A percentile compares a stretch with the other conserved stretches of the same genome.
phyloP scores from a whole-genome alignment of 2,329 filamentous ascomycete genomes.

The Clathrospora elynae region DNA sequence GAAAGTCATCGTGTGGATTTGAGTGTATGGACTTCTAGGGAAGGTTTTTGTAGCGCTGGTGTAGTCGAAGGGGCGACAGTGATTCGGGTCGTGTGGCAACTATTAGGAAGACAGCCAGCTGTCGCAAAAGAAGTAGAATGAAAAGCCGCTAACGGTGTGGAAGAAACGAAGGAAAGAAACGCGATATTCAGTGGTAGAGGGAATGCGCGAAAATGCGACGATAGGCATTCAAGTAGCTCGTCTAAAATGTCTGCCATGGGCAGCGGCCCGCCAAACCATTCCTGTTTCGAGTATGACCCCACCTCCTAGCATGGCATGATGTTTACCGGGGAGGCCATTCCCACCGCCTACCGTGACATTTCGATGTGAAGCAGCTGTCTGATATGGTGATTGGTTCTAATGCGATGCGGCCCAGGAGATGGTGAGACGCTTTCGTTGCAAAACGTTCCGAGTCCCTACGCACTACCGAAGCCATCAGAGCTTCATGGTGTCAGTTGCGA shows the following conservation, averaged over 20 bases:
- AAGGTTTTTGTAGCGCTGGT: not conserved
- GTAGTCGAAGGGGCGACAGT: not conserved
- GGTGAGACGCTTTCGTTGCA: constrained; percentile 30
- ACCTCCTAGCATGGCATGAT: constrained; percentile 25
- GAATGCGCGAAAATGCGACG: constrained; percentile 16
- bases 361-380: constrained; percentile 16
- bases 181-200: constrained; percentile 17
- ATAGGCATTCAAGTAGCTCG: constrained; percentile 21
- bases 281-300: constrained; percentile 31
- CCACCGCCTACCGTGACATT: constrained; percentile 16
- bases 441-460: constrained; percentile 9
- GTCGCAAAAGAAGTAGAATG: constrained; percentile 13
- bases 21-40: constrained; percentile 1
- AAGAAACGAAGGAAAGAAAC: constrained; percentile 13
- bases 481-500: too few relatives aligned
- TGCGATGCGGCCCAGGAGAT: constrained; percentile 30
- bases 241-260: constrained; percentile 13
- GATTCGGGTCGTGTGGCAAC: constrained; percentile 3
- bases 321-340: constrained; percentile 27
- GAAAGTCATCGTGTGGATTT: constrained; percentile 38
- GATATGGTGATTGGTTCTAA: constrained; percentile 29
- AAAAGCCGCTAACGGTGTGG: constrained; percentile 17
- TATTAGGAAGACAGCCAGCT: constrained; percentile 29
- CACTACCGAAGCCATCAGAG: too few relatives aligned
- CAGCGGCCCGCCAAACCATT: constrained; percentile 30